Base-by-base conservation (phyloP, 169 alveolate genomes). In the Plasmodium blacklocki region DNA sequence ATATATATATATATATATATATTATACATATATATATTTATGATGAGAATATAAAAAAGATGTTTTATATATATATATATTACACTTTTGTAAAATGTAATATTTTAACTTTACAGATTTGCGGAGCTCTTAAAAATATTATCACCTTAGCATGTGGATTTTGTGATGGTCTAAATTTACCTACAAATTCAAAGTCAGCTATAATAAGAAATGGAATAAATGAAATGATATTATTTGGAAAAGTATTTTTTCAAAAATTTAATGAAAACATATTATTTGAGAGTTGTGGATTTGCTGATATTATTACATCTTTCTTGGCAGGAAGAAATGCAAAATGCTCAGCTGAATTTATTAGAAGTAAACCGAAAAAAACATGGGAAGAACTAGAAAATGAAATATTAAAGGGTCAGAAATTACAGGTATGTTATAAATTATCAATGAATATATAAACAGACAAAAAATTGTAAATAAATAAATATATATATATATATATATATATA, bases 91-190 rank as follows among this genome's bases (percentile, higher is more conserved):
- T 26, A 26, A 26, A 26, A 26, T 26, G 32, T 26, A 26, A 26
- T 26, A 26, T 26, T 26, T 26, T 26, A 39, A n/a, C 29, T 23
- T 29, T 47, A 32, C 63, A 80, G 90, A 96, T 97, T 73, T 97
- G 96, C 73, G 99, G 99, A 14, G 99, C 99, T n/a, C 62, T 97
- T 78, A 97, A 97, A 92, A 97, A 97, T 87, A 95, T 96, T 47
- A 96, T 97, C 14, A 98, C 99, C 19, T 88, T 97, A 18, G 96
- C 98, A 6, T 98, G 97, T 47, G 99, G 99, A 21, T 96, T 97
- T 95, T 96, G 98, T 70, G 98, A 97, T 73, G 99, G 99, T 14
- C 93, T 97, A 73, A 97, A 97, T 18, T 94, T 94, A 56, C 98
- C 98, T 18, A 76, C 97, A 23, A 97, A 97, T 95, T 95, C 99